A percentile compares a stretch with the other conserved stretches of the same genome.
Conservation (phyloP, 2,329 filamentous ascomycete genomes). For the Emergomyces pasteurianus region DNA sequence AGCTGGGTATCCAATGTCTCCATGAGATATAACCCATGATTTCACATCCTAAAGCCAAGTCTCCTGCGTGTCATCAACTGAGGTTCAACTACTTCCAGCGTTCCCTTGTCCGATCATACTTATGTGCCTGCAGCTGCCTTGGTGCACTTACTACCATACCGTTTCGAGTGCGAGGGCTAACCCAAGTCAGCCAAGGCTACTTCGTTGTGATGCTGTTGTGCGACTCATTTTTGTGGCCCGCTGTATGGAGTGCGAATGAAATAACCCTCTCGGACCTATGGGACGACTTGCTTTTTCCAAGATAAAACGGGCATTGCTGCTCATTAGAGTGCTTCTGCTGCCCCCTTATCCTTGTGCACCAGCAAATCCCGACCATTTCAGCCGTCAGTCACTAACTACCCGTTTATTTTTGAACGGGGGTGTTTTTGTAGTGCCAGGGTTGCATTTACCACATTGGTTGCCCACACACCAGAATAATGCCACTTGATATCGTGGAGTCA, state of each 20-base stretch:
- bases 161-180: neutral
- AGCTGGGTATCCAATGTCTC: neutral
- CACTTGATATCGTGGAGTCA: neutral
- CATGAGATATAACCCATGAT: neutral
- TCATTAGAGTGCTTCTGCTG: neutral
- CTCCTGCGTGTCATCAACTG: neutral
- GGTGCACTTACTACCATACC: neutral
- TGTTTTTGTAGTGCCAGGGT: neutral
- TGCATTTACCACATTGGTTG: neutral
- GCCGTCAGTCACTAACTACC: neutral
- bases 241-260: neutral
- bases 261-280: neutral
- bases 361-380: neutral
- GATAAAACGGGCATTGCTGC: neutral
- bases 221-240: neutral
- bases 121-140: neutral
- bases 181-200: neutral
- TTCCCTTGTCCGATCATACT: neutral
- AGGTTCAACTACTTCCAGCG: neutral
- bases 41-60: neutral
- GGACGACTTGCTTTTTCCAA: neutral
- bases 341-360: neutral
- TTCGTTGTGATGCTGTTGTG: neutral
- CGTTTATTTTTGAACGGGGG: neutral
- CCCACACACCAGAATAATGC: neutral